Conservation (phyloP, 1,139 yeast genomes). For the Scheffersomyces illinoinensis region DNA sequence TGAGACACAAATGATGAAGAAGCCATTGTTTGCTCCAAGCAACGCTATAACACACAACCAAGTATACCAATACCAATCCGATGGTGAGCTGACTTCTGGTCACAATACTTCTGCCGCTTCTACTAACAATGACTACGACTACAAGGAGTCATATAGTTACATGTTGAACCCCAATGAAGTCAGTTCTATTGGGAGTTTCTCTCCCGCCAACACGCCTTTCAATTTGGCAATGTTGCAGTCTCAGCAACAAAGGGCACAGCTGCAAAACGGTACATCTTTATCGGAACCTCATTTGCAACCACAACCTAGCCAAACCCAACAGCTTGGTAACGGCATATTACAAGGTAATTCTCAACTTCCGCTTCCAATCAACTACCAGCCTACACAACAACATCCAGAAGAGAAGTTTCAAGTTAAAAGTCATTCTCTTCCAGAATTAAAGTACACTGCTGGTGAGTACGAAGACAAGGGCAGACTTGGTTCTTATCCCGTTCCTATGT, state of each 20-base stretch:
- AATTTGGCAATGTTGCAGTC: slow-evolving; percentile 3
- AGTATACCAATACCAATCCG: slow-evolving; percentile 7
- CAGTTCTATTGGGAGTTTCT: slow-evolving; percentile 6
- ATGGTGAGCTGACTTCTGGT: slow-evolving; percentile 6
- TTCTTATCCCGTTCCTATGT: neutral
- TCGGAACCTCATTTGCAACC: slow-evolving; percentile 1
- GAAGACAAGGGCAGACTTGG: neutral
- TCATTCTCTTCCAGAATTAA: neutral
- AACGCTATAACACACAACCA: slow-evolving; percentile 1
- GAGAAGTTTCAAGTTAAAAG: neutral
- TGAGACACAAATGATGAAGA: slow-evolving; percentile 7
- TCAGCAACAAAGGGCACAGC: slow-evolving; percentile 1
- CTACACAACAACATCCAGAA: slow-evolving; percentile 1
- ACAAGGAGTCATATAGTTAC: slow-evolving; percentile 12
- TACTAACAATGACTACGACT: slow-evolving; percentile 8
- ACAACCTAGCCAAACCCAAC: neutral
- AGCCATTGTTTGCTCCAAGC: neutral
- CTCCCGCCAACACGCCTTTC: slow-evolving; percentile 11
- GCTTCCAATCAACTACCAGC: neutral
- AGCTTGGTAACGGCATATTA: neutral
- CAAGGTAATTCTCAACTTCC: neutral
- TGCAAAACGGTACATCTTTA: slow-evolving; percentile 2
- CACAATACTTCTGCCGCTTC: slow-evolving; percentile 3
- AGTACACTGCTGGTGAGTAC: neutral
- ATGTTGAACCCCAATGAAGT: slow-evolving; percentile 7